Evolutionary conservation across 202 grass and related monocot genomes (phyloP).

Genomic region (Musa balbisiana): DNA sequence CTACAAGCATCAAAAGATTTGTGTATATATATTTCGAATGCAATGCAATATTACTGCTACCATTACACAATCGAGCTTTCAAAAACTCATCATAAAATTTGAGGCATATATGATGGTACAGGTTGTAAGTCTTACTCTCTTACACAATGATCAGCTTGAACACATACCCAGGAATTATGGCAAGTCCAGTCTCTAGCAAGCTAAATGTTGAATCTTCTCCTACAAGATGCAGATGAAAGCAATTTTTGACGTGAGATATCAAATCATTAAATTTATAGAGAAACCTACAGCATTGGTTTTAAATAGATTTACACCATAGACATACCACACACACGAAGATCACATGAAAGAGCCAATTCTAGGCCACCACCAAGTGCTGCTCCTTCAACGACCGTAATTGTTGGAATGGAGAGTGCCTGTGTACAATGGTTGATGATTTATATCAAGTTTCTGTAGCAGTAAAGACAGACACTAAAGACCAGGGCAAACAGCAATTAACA

Average conservation of each 20-base stretch:
- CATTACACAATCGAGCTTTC: not conserved
- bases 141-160: not conserved
- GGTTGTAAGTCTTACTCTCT: not conserved
- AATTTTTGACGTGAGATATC: not conserved
- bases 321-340: slow-evolving; percentile 71
- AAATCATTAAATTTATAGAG: not conserved
- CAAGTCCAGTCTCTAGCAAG: slow-evolving; percentile 85
- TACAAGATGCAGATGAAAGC: slow-evolving; percentile 24
- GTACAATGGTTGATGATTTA: slow-evolving; percentile 15
- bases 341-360: slow-evolving; percentile 71
- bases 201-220: slow-evolving; percentile 72
- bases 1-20: too few relatives aligned
- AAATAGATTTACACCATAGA: not conserved
- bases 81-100: not conserved
- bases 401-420: slow-evolving; percentile 60
- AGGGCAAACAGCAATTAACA: not conserved
- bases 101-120: not conserved
- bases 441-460: not conserved
- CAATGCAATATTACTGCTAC: not conserved
- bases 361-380: slow-evolving; percentile 68
- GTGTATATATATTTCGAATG: too few relatives aligned
- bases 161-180: slow-evolving; percentile 95
- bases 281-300: not conserved
- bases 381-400: slow-evolving; percentile 74
- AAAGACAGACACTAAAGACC: not conserved